These are phyloP conservation scores for Cystobasidium slooffiae DNA, from an alignment of 1,284 basidiomycete genomes.

Conservation along the genomic window DNA sequence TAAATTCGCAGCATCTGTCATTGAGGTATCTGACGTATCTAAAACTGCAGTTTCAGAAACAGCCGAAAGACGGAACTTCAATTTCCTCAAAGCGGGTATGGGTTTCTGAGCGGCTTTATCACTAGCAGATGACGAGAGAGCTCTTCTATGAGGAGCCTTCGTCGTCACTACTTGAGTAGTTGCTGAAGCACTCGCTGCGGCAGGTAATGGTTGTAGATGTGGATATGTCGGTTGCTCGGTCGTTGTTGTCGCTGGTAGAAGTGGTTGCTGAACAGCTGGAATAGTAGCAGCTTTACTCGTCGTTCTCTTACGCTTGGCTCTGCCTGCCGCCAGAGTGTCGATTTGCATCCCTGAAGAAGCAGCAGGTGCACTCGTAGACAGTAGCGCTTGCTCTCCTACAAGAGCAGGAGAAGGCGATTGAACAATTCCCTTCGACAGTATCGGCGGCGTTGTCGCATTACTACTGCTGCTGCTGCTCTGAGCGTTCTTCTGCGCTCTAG, in stretches of 20 bases:
- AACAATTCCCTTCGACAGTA: neutral
- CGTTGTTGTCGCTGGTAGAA: neutral
- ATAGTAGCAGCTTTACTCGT: neutral
- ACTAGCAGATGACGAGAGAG: conserved; percentile 27
- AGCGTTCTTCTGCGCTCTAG: conserved; percentile 16
- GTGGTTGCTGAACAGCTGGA: neutral
- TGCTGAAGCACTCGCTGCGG: neutral
- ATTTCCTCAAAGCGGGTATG: conserved; percentile 30
- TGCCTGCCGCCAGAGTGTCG: too few relatives aligned
- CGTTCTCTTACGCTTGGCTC: neutral
- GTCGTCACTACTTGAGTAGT: neutral
- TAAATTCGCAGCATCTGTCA: neutral
- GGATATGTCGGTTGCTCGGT: neutral
- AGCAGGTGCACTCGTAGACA: neutral
- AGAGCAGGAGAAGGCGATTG: neutral
- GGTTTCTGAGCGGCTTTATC: conserved; percentile 8
- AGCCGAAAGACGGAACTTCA: conserved; percentile 39
- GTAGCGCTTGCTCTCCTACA: too few relatives aligned
- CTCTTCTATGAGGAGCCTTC: conserved; percentile 19
- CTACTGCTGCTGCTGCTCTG: neutral
- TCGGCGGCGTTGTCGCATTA: neutral
- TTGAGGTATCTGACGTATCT: conserved; percentile 8
- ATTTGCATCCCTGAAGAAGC: neutral
- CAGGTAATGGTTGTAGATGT: conserved; percentile 10
- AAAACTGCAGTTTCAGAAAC: conserved; percentile 21